Conservation (phyloP, 2,329 filamentous ascomycete genomes). For the Xylariomycetidae sp. region DNA sequence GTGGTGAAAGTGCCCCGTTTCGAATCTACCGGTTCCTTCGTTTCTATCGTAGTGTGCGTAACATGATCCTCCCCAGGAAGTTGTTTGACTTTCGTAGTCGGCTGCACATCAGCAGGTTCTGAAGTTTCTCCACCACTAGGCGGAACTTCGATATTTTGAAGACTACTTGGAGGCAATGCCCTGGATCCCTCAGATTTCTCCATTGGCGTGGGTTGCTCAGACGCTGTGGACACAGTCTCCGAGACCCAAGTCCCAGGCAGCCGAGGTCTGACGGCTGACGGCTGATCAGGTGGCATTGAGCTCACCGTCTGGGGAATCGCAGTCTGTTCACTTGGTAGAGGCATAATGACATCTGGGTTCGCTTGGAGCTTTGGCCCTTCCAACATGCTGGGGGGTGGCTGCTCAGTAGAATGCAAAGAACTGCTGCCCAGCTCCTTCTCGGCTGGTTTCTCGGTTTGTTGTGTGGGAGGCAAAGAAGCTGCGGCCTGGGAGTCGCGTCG, state of each 20-base stretch:
- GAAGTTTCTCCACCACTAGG: constrained; percentile 11
- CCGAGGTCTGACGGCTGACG: constrained; percentile 13
- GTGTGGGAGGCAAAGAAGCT: no score
- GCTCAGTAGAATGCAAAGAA: no score
- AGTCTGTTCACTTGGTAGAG: constrained; percentile 3
- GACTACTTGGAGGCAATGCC: constrained; percentile 8
- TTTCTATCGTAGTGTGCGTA: constrained; percentile 5
- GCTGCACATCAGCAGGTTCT: constrained; percentile 15
- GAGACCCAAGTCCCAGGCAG: constrained; percentile 27
- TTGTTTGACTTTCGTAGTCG: constrained; percentile 15
- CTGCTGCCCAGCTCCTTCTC: no score
- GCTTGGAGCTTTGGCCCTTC: constrained; percentile 16
- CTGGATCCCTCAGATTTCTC: constrained; percentile 11
- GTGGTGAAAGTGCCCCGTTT: constrained; percentile 8
- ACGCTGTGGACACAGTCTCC: constrained; percentile 18
- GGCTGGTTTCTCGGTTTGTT: no score
- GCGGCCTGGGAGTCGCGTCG: constrained; percentile 11
- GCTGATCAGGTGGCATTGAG: constrained; percentile 1
- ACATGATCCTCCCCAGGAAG: constrained; percentile 13
- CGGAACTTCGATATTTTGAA: constrained; percentile 11
- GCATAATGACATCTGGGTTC: constrained; percentile 12
- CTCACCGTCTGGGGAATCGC: constrained; percentile 1
- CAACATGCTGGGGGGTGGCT: constrained; percentile 13
- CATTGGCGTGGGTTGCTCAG: constrained; percentile 18
- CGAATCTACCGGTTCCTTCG: constrained; percentile 5